Conservation (phyloP, 176 grass and related monocot species). For the Cymbopogon citratus region DNA sequence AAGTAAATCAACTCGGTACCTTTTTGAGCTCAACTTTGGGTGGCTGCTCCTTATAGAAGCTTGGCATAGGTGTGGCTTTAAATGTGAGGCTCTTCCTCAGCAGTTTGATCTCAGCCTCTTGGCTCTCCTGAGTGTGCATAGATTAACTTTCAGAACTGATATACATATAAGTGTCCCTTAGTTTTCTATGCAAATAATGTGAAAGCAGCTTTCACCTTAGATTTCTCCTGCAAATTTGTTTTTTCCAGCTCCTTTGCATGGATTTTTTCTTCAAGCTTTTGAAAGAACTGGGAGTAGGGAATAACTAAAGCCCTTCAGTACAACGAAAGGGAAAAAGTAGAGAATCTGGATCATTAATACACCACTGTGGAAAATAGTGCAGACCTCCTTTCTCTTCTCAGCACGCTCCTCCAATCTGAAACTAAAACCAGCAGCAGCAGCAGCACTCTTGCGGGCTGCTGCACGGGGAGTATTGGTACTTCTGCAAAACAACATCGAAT, state of each 20-base stretch:
- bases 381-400: slow-evolving; percentile 96
- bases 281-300: slow-evolving; percentile 61
- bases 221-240: slow-evolving; percentile 84
- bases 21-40: slow-evolving; percentile 94
- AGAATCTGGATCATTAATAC: not conserved
- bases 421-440: slow-evolving; percentile 53
- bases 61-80: slow-evolving; percentile 94
- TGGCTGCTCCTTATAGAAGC: slow-evolving; percentile 89
- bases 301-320: not conserved
- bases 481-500: slow-evolving; percentile 30
- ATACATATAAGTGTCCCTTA: not conserved
- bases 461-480: slow-evolving; percentile 49
- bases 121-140: slow-evolving; percentile 67
- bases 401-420: slow-evolving; percentile 85
- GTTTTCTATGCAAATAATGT: slow-evolving; percentile 19
- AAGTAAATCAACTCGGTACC: slow-evolving; percentile 34
- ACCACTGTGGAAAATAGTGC: not conserved
- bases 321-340: not conserved
- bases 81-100: slow-evolving; percentile 94
- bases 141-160: slow-evolving; percentile 24
- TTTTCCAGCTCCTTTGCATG: slow-evolving; percentile 84
- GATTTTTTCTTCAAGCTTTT: slow-evolving; percentile 91
- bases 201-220: slow-evolving; percentile 50
- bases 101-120: slow-evolving; percentile 91
- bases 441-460: slow-evolving; percentile 44